Conservation (phyloP, 1,139 yeast genomes). For the Geotrichum histeridarum region DNA sequence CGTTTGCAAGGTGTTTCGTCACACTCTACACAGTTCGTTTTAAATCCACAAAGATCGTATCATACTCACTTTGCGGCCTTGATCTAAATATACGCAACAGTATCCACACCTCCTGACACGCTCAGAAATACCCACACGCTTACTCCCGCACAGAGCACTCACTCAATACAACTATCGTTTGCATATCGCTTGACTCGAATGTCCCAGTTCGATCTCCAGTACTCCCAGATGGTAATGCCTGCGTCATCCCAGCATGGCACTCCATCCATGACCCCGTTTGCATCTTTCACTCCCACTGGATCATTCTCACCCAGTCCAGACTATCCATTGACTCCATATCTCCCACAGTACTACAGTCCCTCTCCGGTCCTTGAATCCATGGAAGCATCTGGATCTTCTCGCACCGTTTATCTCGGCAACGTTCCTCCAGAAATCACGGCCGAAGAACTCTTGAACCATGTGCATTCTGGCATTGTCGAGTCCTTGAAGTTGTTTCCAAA, state of each 20-base stretch:
- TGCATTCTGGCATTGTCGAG: slow-evolving; percentile 86
- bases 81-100: too few species aligned
- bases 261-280: slow-evolving; percentile 5
- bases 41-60: too few species aligned
- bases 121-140: background rate
- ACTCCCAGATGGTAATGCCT: slow-evolving; percentile 47
- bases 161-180: background rate
- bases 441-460: slow-evolving; percentile 79
- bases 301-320: slow-evolving; percentile 8
- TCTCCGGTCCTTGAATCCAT: background rate
- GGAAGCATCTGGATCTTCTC: slow-evolving; percentile 27
- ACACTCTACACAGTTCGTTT: too few species aligned
- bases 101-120: too few species aligned
- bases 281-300: background rate
- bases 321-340: background rate
- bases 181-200: slow-evolving; percentile 19
- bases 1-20: too few species aligned
- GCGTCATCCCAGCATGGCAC: slow-evolving; percentile 3
- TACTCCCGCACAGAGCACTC: background rate
- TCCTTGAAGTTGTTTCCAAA: slow-evolving; percentile 52
- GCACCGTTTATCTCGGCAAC: slow-evolving; percentile 88
- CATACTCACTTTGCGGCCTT: too few species aligned
- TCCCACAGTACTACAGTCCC: slow-evolving; percentile 2
- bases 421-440: slow-evolving; percentile 74
- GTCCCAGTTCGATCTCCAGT: slow-evolving; percentile 37